Evolutionary conservation across 306 rosid species (phyloP), one percentile per base, ranked within the genome.

Genomic region (Rosa chinensis): DNA sequence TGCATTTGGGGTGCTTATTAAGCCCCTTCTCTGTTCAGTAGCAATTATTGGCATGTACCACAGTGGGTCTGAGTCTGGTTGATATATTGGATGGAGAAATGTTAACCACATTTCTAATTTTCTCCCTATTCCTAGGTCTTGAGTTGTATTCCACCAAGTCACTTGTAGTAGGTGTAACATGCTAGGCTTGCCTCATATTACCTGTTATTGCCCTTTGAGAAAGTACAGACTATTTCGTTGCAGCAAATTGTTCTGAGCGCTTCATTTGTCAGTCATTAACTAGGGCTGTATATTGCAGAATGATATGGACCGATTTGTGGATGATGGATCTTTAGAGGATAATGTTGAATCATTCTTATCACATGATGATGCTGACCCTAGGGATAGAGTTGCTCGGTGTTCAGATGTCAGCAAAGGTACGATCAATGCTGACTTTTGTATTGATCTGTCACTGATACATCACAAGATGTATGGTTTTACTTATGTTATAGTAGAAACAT

Each of bases 301-400:
- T 85, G 89, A 81, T n/a, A 79, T 82, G 70, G 91, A 82, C 56
- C 82, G 73, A n/a, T 82, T 86, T 49, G 82, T 89, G 83, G 90
- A 81, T 72, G 94, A 89, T 84, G 94, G 83, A 76, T 72, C 86
- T 79, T 80, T 86, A 73, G 92, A 83, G 64, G 91, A 89, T 79
- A 90, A 88, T 63, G 87, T 83, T 48, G 87, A 87, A 58, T 80
- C 92, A 18, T 88, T 81, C 80, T 84, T 82, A 71, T 86, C 92
- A 66, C 88, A 77, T 21, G 90, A 84, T 25, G 89, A 76, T 53
- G 73, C 84, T 43, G 89, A 70, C 66, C 81, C 75, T 70, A 75
- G 81, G 59, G 88, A 86, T 64, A 73, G 86, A 79, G 90, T 84
- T 73, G 80, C 48, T 82, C 78, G 32, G 69, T 78, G 75, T 72